Conservation (phyloP, 2,329 filamentous ascomycete genomes). For the Paracoccidioides lutzii region DNA sequence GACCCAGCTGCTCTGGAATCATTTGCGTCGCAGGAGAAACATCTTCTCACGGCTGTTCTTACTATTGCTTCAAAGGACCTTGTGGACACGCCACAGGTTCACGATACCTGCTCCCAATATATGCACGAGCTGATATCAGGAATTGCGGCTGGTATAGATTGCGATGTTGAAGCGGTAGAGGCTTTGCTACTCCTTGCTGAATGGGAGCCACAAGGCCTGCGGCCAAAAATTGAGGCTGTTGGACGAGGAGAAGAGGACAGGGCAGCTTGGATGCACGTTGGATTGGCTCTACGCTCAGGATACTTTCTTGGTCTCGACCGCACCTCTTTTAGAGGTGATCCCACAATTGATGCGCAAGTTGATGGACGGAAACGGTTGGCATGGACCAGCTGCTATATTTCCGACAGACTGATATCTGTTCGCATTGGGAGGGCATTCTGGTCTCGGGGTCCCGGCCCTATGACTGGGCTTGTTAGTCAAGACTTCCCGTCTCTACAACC, state of each 20-base stretch:
- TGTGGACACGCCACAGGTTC: slow-evolving; percentile 49
- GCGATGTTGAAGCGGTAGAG: slow-evolving; percentile 58
- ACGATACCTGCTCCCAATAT: slow-evolving; percentile 53
- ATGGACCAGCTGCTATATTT: slow-evolving; percentile 57
- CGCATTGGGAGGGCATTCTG: slow-evolving; percentile 61
- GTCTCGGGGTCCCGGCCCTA: slow-evolving; percentile 56
- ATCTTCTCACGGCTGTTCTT: slow-evolving; percentile 56
- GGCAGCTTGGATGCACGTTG: slow-evolving; percentile 66
- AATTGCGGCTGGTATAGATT: slow-evolving; percentile 53
- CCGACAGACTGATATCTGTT: slow-evolving; percentile 56
- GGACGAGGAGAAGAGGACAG: slow-evolving; percentile 62
- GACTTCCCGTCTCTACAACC: slow-evolving; percentile 56
- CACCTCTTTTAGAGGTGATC: slow-evolving; percentile 51
- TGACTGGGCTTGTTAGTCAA: slow-evolving; percentile 50
- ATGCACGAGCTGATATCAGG: slow-evolving; percentile 58
- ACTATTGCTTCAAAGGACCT: slow-evolving; percentile 60
- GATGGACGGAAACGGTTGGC: slow-evolving; percentile 53
- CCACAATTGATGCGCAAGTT: slow-evolving; percentile 45
- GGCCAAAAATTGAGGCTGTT: slow-evolving; percentile 47
- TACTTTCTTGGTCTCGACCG: slow-evolving; percentile 59
- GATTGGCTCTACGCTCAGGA: slow-evolving; percentile 53
- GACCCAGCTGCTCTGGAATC: slow-evolving; percentile 40
- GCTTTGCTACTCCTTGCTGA: slow-evolving; percentile 57
- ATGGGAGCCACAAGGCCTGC: slow-evolving; percentile 56
- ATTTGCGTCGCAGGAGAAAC: slow-evolving; percentile 49